These are phyloP conservation scores for Pleurotus tuber-regium DNA, from an alignment of 768 basidiomycete genomes.

Conservation along the genomic window DNA sequence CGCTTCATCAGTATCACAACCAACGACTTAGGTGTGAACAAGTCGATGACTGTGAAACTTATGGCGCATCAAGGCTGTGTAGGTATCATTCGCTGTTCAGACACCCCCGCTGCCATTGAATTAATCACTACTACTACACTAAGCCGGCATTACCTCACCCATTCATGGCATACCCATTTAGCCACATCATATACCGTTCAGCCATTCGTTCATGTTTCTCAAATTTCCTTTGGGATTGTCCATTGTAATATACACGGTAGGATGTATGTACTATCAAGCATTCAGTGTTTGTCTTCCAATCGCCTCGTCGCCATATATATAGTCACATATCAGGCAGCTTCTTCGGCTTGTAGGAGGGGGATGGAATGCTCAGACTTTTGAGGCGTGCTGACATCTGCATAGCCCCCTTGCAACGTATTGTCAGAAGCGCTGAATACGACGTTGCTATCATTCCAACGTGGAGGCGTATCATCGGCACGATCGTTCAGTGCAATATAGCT, in stretches of 20 bases:
- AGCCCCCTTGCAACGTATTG: background rate
- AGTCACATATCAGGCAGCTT: no score
- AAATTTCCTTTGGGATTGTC: background rate
- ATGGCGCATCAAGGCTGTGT: background rate
- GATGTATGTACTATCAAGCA: conserved; percentile 11
- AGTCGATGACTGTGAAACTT: background rate
- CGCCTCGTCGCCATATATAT: no score
- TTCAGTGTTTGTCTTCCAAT: no score
- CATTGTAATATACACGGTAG: conserved; percentile 9
- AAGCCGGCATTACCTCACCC: background rate
- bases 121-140: background rate
- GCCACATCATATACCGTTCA: background rate
- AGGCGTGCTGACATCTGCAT: background rate
- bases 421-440: background rate
- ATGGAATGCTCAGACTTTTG: conserved; percentile 2
- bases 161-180: background rate
- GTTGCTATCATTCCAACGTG: background rate
- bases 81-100: background rate
- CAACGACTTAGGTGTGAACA: background rate
- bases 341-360: conserved; percentile 4
- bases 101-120: background rate
- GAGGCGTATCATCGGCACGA: conserved; percentile 4
- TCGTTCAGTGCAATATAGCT: conserved; percentile 3
- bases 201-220: conserved; percentile 2
- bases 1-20: background rate